Conservation (phyloP, 345 rosid genomes). For the Theobroma cacao region DNA sequence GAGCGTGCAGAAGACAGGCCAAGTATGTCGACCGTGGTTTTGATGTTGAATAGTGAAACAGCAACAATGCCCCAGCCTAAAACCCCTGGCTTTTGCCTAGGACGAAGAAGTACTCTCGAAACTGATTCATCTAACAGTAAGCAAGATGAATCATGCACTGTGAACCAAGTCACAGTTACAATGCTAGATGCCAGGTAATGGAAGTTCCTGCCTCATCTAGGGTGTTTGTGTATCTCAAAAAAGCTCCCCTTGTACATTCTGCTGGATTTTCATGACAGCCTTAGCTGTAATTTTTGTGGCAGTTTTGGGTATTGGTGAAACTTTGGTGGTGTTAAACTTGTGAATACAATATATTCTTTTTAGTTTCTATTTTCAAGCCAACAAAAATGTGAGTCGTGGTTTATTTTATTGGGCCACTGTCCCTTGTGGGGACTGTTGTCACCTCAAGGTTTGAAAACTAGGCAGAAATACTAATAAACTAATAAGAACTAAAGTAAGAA, state of each 20-base stretch:
- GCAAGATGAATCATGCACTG: conserved; percentile 49
- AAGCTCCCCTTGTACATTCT: conserved; percentile 13
- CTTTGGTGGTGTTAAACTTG: too few species aligned
- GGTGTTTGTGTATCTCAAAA: conserved; percentile 16
- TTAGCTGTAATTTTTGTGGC: not conserved
- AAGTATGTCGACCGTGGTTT: conserved; percentile 50
- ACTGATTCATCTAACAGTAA: conserved; percentile 60
- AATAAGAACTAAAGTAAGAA: too few species aligned
- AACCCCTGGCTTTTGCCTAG: conserved; percentile 63
- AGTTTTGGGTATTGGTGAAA: not conserved
- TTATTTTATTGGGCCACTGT: too few species aligned
- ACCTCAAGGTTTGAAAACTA: too few species aligned
- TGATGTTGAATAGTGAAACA: conserved; percentile 72
- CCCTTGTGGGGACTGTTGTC: too few species aligned
- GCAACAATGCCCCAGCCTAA: conserved; percentile 58
- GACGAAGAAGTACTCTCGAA: conserved; percentile 44
- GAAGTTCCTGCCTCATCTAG: not conserved
- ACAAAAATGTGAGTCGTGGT: too few species aligned
- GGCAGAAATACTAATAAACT: too few species aligned
- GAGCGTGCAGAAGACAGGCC: conserved; percentile 76
- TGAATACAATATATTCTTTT: too few species aligned
- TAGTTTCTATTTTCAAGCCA: too few species aligned
- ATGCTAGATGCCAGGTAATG: conserved; percentile 58
- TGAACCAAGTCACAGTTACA: conserved; percentile 78
- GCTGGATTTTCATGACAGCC: not conserved